Evolutionary conservation across 2,329 filamentous ascomycete species (phyloP), one percentile per base, ranked within the genome.

Genomic region (Talaromyces sp.): DNA sequence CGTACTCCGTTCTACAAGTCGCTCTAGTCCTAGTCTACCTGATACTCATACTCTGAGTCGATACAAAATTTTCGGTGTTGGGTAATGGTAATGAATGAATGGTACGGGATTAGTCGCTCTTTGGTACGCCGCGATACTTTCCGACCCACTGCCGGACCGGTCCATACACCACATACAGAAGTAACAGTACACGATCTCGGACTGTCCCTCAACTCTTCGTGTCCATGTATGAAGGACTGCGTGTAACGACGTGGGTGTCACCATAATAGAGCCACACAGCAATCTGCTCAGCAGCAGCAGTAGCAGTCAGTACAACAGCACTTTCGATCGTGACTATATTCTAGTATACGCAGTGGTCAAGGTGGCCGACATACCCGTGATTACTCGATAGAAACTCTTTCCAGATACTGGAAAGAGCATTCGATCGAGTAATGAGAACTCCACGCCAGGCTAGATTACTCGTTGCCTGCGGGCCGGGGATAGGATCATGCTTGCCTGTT

Each of bases 401-500:
- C 25, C 44, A 25, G 14, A 28, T 28, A 28, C 28, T 28, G 28
- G 6, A 46, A 25, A 25, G 44, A 60, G 28, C 31, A 42, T 55
- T 55, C 39, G 46, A 61, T 61, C 59, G 59, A 61, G 59, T 61
- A 61, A 61, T 61, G 59, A 37, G 37, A 61, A 61, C 25, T 42
- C 33, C 23, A 40, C 8, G 5, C 31, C 5, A 3, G 40, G 40
- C 40, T 44, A 44, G 40, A 42, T 28, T 56, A 21, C 31, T n/a
- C 35, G 35, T 37, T 37, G 35, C 4, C 11, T 12, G 12, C 16
- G n/a, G 33, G 16, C 35, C 37, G 12, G 57, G 62, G 62, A 63
- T 63, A 60, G 62, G 33, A 44, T 37, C 62, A 63, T 42, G 35
- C 50, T 63, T 63, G 62, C 62, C 58, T 28, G 31, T 63, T 63